Conservation (phyloP, 805 yeast genomes). For the Wickerhamomyces sydowiorum region DNA sequence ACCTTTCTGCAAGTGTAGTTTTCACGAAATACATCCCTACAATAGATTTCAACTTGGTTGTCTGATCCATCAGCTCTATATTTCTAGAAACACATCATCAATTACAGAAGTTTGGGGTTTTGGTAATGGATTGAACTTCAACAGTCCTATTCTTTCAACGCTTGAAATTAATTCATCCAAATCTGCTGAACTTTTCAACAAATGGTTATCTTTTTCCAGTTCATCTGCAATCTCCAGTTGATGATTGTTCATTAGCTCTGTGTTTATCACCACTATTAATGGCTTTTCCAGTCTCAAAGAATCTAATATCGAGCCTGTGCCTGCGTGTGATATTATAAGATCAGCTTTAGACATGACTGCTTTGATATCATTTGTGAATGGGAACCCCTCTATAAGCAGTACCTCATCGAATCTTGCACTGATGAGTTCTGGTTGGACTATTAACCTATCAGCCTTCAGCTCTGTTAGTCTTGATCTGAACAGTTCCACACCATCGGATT, state of each 20-base stretch:
- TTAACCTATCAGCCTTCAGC: constrained; percentile 1
- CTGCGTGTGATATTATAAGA: constrained; percentile 82
- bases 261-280: constrained; percentile 68
- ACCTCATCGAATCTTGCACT: constrained; percentile 1
- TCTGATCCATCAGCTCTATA: background rate
- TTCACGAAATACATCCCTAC: too few relatives aligned
- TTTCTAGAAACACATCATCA: background rate
- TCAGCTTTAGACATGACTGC: constrained; percentile 40
- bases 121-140: constrained; percentile 14
- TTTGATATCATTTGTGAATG: constrained; percentile 36
- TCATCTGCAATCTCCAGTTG: constrained; percentile 72
- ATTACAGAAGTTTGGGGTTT: constrained; percentile 14
- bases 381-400: constrained; percentile 38
- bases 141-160: constrained; percentile 8
- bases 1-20: too few relatives aligned
- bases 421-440: too few relatives aligned
- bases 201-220: constrained; percentile 30
- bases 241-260: constrained; percentile 78
- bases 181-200: constrained; percentile 17
- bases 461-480: constrained; percentile 2
- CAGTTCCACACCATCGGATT: constrained; percentile 20
- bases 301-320: constrained; percentile 89
- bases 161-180: constrained; percentile 12
- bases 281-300: constrained; percentile 50
- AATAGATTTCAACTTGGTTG: too few relatives aligned